These are phyloP conservation scores for Tubosaeta sp. DNA, from an alignment of 768 basidiomycete genomes.

Conservation along the genomic window DNA sequence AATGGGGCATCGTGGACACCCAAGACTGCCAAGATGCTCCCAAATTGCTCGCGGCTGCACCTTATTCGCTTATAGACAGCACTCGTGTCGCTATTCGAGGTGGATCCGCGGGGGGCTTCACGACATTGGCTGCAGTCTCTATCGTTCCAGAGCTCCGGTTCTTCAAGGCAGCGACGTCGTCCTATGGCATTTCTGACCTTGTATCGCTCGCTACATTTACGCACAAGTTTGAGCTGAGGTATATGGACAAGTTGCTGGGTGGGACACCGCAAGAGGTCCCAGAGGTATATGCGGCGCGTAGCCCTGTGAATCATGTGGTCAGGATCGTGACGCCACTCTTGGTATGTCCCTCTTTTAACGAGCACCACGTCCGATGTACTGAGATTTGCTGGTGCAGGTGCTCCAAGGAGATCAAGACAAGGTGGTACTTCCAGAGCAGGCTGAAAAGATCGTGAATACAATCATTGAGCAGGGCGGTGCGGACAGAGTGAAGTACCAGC, in stretches of 20 bases:
- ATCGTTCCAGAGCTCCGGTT: slow-evolving; percentile 37
- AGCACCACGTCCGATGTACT: neutral
- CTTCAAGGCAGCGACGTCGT: slow-evolving; percentile 58
- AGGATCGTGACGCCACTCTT: slow-evolving; percentile 61
- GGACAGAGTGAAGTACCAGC: slow-evolving; percentile 32
- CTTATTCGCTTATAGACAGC: slow-evolving; percentile 55
- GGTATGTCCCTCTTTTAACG: slow-evolving; percentile 30
- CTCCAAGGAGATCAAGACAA: slow-evolving; percentile 63
- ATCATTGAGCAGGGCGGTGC: slow-evolving; percentile 16
- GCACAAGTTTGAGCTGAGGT: slow-evolving; percentile 68
- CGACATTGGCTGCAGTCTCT: slow-evolving; percentile 49
- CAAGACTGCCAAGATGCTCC: slow-evolving; percentile 59
- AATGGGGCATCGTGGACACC: slow-evolving; percentile 76
- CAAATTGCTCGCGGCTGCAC: slow-evolving; percentile 40
- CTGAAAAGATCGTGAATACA: slow-evolving; percentile 33
- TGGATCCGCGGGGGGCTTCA: slow-evolving; percentile 71
- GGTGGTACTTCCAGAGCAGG: slow-evolving; percentile 66
- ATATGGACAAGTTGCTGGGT: slow-evolving; percentile 61
- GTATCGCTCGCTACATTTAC: slow-evolving; percentile 52
- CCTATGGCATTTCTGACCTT: slow-evolving; percentile 70
- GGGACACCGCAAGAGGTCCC: slow-evolving; percentile 50
- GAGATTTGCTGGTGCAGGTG: slow-evolving; percentile 39
- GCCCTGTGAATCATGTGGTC: slow-evolving; percentile 58
- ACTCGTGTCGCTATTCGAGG: slow-evolving; percentile 68
- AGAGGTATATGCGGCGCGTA: slow-evolving; percentile 54